A percentile compares a stretch with the other conserved stretches of the same genome.
phyloP scores from a whole-genome alignment of 306 rosid species.

The Myrica gale region DNA sequence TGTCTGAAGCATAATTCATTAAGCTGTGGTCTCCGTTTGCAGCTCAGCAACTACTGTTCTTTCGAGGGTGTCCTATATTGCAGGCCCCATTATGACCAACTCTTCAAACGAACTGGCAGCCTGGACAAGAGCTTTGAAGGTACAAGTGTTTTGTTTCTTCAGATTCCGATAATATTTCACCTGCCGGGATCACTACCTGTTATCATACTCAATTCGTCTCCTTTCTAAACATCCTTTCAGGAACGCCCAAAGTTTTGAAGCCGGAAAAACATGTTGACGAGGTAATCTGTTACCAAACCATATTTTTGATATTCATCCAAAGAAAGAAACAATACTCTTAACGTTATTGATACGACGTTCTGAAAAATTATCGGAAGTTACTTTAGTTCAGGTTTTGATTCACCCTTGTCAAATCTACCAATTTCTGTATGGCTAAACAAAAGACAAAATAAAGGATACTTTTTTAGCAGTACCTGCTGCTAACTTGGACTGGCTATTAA shows the following conservation, averaged over 20 bases:
- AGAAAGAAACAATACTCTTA: not conserved
- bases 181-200: not conserved
- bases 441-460: too few relatives aligned
- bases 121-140: conserved; percentile 81
- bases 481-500: not conserved
- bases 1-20: not conserved
- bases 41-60: conserved; percentile 78
- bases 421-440: not conserved
- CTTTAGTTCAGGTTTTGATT: not conserved
- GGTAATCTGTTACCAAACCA: conserved; percentile 33
- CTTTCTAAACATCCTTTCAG: conserved; percentile 34
- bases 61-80: conserved; percentile 87
- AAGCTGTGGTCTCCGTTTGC: conserved; percentile 27
- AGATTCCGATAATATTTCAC: not conserved
- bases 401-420: not conserved
- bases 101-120: conserved; percentile 87
- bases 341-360: too few relatives aligned
- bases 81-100: conserved; percentile 90
- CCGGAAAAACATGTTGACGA: conserved; percentile 46
- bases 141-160: conserved; percentile 1
- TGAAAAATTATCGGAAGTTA: too few relatives aligned
- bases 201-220: not conserved
- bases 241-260: conserved; percentile 63
- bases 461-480: not conserved
- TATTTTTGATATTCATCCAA: not conserved